These are phyloP conservation scores for Fusarium oligoseptatum DNA, from an alignment of 2,329 filamentous ascomycete species.

Conservation along the genomic window DNA sequence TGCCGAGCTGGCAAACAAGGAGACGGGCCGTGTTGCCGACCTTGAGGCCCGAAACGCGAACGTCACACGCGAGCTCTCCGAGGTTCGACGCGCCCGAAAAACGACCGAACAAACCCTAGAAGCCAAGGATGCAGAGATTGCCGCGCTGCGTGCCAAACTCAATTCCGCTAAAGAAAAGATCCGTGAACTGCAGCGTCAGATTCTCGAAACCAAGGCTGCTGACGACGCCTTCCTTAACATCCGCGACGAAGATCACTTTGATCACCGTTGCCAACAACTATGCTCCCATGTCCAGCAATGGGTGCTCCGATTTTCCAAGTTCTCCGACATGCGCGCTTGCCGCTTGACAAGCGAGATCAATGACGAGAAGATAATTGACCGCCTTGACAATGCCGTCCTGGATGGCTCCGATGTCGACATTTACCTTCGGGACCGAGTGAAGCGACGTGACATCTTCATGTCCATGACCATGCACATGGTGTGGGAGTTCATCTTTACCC, in stretches of 20 bases:
- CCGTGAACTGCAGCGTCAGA: constrained; percentile 64
- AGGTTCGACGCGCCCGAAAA: constrained; percentile 73
- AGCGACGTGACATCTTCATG: constrained; percentile 95
- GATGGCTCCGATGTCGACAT: constrained; percentile 94
- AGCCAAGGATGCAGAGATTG: constrained; percentile 87
- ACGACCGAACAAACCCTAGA: constrained; percentile 75
- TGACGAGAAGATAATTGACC: constrained; percentile 93
- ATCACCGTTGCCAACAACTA: constrained; percentile 91
- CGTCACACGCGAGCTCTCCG: constrained; percentile 76
- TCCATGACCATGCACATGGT: constrained; percentile 99
- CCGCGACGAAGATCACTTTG: constrained; percentile 94
- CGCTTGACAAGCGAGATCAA: constrained; percentile 86
- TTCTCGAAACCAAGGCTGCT: constrained; percentile 69
- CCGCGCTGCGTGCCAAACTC: constrained; percentile 81
- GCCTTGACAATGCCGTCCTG: constrained; percentile 92
- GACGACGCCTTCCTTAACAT: constrained; percentile 82
- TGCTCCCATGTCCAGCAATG: constrained; percentile 97
- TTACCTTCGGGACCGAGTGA: constrained; percentile 89
- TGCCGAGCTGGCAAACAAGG: constrained; percentile 79
- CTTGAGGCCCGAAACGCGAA: constrained; percentile 77
- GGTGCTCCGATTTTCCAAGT: constrained; percentile 98
- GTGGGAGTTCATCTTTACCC: constrained; percentile 98
- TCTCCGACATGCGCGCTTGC: constrained; percentile 91
- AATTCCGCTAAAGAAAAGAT: constrained; percentile 77
- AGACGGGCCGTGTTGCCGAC: constrained; percentile 76